These are phyloP conservation scores for Cadophora luteo-olivacea DNA, from an alignment of 2,329 filamentous ascomycete species.

Conservation along the genomic window DNA sequence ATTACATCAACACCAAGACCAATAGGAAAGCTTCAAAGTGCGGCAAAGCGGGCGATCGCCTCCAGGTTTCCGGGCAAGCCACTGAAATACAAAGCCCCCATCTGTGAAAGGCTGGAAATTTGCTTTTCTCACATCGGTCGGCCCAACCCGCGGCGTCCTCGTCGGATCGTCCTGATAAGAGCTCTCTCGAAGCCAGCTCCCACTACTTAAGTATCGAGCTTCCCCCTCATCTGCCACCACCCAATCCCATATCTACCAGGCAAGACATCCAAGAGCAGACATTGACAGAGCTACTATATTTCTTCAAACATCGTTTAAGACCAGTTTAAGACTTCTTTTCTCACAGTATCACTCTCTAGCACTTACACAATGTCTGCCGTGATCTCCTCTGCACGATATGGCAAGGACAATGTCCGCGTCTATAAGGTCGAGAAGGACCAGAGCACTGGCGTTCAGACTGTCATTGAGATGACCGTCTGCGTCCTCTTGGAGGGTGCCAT, in stretches of 20 bases:
- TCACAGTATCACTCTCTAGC: background rate
- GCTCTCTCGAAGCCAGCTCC: constrained; percentile 4
- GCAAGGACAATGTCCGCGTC: constrained; percentile 98
- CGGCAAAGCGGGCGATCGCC: constrained; percentile 4
- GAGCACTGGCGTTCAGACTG: constrained; percentile 78
- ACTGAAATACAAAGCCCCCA: constrained; percentile 6
- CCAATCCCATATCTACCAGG: background rate
- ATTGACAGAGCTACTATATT: background rate
- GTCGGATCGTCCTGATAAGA: constrained; percentile 13
- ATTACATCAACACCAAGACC: constrained; percentile 3
- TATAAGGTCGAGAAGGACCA: constrained; percentile 90
- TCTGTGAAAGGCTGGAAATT: background rate
- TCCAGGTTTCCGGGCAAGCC: background rate
- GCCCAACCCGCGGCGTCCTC: constrained; percentile 5
- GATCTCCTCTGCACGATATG: constrained; percentile 71
- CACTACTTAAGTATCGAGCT: constrained; percentile 9
- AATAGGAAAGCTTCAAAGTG: constrained; percentile 10
- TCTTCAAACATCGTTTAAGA: background rate
- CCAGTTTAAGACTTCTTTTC: background rate
- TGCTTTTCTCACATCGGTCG: constrained; percentile 1
- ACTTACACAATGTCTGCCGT: constrained; percentile 25
- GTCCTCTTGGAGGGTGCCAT: constrained; percentile 93
- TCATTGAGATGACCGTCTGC: constrained; percentile 94
- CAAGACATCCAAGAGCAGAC: background rate
- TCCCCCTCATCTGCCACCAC: constrained; percentile 5